A percentile compares a stretch with the other conserved stretches of the same genome.
Conservation (phyloP, 2,329 filamentous ascomycete species). For the Claviceps quebecensis region DNA sequence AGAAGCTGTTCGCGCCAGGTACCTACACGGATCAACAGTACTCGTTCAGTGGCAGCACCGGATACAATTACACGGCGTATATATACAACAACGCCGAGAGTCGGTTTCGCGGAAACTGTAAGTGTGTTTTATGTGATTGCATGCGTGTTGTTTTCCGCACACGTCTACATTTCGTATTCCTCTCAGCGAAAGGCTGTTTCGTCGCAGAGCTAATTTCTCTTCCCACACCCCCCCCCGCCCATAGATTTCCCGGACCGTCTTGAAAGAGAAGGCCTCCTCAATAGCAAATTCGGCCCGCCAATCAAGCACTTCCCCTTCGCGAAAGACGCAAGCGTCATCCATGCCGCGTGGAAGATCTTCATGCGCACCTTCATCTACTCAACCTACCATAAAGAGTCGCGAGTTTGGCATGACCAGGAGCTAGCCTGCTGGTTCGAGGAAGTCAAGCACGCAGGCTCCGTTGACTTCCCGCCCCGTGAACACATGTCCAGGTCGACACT, state of each 20-base stretch:
- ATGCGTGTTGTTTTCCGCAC: background rate
- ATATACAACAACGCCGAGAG: background rate
- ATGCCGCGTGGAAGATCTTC: constrained; percentile 22
- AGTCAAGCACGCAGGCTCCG: constrained; percentile 21
- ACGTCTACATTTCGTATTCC: no score
- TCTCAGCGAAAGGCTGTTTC: no score
- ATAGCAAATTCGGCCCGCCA: constrained; percentile 18
- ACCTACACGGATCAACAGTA: background rate
- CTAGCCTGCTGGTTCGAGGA: constrained; percentile 30
- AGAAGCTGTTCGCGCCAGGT: background rate
- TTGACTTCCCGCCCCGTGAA: constrained; percentile 25
- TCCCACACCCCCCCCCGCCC: no score
- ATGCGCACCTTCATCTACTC: constrained; percentile 27
- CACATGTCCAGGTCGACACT: constrained; percentile 15
- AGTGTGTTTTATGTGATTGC: background rate
- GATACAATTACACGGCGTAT: background rate
- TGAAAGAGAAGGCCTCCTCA: constrained; percentile 25
- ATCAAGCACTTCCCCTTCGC: constrained; percentile 30
- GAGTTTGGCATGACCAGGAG: constrained; percentile 23
- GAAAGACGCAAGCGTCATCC: constrained; percentile 26
- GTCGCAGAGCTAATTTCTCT: background rate
- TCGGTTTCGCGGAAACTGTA: constrained; percentile 1
- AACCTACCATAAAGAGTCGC: constrained; percentile 24
- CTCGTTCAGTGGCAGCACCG: background rate
- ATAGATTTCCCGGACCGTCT: constrained; percentile 26